phyloP scores from a whole-genome alignment of 371 early-diverging fungal genomes.

The Paraphysoderma sedebokerense region DNA sequence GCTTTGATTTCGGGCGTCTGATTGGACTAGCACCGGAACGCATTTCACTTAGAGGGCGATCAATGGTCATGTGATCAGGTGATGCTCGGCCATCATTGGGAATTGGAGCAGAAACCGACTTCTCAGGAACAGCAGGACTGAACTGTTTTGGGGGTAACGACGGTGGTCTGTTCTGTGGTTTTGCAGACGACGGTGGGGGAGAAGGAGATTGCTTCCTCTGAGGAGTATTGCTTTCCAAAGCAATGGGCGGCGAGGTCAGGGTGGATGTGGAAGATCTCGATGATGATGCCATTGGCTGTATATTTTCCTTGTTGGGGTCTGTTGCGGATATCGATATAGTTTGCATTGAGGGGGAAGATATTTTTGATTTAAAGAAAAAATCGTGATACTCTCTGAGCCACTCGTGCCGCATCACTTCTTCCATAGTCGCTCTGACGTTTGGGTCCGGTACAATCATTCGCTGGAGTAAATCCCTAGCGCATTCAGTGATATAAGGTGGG shows the following conservation, averaged over 20 bases:
- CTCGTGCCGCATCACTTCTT: neutral
- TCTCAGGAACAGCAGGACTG: neutral
- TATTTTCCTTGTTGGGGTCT: neutral
- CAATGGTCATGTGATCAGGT: neutral
- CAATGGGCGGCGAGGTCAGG: no score
- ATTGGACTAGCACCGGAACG: neutral
- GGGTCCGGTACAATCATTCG: slow-evolving; percentile 2
- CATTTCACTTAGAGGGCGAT: neutral
- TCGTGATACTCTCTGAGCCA: neutral
- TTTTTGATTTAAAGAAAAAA: neutral
- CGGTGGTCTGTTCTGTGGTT: no score
- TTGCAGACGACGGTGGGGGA: no score
- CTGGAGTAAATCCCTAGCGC: neutral
- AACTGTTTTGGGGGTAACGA: no score
- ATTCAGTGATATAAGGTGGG: neutral
- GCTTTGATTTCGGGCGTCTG: no score
- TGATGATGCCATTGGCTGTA: no score
- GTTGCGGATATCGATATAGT: neutral
- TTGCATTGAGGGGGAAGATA: neutral
- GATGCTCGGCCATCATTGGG: neutral
- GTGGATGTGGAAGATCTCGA: no score
- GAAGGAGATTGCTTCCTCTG: no score
- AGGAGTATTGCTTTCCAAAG: no score
- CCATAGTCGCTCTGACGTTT: neutral
- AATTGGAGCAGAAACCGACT: neutral